Percentiles rank a stretch among this genome's conserved stretches.
Evolutionary conservation across 768 basidiomycete species (phyloP).

Genomic region (Amanita pseudoporphyria): DNA sequence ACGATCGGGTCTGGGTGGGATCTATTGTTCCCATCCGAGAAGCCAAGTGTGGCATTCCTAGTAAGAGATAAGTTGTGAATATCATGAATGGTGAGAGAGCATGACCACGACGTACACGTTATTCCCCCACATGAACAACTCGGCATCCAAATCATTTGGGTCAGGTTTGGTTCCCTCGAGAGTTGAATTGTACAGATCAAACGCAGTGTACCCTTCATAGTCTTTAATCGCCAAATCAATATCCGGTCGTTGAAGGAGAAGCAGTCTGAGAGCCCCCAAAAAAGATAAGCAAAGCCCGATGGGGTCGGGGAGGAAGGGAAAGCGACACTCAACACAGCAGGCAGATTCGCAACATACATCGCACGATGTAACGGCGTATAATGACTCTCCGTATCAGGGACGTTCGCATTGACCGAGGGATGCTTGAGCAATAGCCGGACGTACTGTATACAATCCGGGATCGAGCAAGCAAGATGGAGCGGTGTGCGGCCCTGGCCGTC

Average conservation of each 20-base stretch:
- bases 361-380: slow-evolving; percentile 92
- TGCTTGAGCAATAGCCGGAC: slow-evolving; percentile 68
- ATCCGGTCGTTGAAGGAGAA: slow-evolving; percentile 69
- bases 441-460: slow-evolving; percentile 66
- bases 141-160: slow-evolving; percentile 28
- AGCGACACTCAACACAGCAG: slow-evolving; percentile 33
- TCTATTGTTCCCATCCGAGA: slow-evolving; percentile 73
- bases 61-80: background rate
- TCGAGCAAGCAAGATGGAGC: slow-evolving; percentile 71
- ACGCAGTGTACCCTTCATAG: slow-evolving; percentile 81
- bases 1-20: slow-evolving; percentile 67
- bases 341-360: slow-evolving; percentile 69
- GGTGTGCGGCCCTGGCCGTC: slow-evolving; percentile 70
- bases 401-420: slow-evolving; percentile 69
- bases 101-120: slow-evolving; percentile 43
- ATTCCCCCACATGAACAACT: slow-evolving; percentile 82
- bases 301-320: background rate
- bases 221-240: slow-evolving; percentile 70
- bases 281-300: background rate
- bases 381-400: slow-evolving; percentile 72
- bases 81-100: background rate
- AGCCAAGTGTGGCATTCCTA: slow-evolving; percentile 85
- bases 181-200: slow-evolving; percentile 90
- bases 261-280: slow-evolving; percentile 37
- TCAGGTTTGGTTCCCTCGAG: slow-evolving; percentile 61